phyloP scores from a whole-genome alignment of 805 yeast genomes.

The Spathaspora arborariae region DNA sequence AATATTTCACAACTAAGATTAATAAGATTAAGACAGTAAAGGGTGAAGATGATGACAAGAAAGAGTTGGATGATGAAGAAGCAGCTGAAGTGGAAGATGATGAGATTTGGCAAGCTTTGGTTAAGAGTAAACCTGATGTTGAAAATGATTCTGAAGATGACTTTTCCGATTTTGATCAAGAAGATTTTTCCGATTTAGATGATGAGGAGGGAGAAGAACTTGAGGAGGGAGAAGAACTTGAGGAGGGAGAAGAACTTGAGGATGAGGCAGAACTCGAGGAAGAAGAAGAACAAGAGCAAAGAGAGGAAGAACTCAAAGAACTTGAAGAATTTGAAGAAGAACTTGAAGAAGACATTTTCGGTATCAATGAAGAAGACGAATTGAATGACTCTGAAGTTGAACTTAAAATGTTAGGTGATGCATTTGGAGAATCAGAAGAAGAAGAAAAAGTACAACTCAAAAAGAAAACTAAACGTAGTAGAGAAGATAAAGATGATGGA shows the following conservation, averaged over 20 bases:
- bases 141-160: constrained; percentile 29
- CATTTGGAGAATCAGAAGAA: constrained; percentile 29
- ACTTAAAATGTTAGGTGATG: constrained; percentile 27
- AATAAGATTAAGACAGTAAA: constrained; percentile 24
- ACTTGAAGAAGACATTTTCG: constrained; percentile 16
- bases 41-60: constrained; percentile 22
- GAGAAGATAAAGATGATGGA: constrained; percentile 21
- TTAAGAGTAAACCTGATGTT: constrained; percentile 68
- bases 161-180: constrained; percentile 44
- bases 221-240: constrained; percentile 26
- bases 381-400: constrained; percentile 20
- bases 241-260: constrained; percentile 20
- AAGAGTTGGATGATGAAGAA: constrained; percentile 34
- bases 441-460: constrained; percentile 25
- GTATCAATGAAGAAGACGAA: constrained; percentile 24
- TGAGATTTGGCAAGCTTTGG: constrained; percentile 78
- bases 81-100: constrained; percentile 56
- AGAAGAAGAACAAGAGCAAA: constrained; percentile 21
- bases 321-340: constrained; percentile 30
- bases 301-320: constrained; percentile 9
- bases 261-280: constrained; percentile 22
- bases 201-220: constrained; percentile 43
- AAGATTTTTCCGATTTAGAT: constrained; percentile 36
- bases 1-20: constrained; percentile 70
- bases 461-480: constrained; percentile 17